Conservation (phyloP, 2,329 filamentous ascomycete species). For the Penicillium carneum region DNA sequence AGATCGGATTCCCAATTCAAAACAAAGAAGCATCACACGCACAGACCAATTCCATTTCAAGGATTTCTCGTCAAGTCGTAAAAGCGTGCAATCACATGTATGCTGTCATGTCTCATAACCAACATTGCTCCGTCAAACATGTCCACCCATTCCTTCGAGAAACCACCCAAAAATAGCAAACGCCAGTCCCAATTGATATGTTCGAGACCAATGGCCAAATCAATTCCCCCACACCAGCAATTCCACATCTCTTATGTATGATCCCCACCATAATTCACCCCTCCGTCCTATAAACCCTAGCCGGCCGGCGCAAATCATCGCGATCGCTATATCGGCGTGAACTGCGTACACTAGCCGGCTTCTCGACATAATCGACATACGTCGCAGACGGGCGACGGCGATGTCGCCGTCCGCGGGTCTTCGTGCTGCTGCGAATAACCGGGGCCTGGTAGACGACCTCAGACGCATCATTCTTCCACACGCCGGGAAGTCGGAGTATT, state of each 20-base stretch:
- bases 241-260: neutral
- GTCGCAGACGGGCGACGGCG: constrained; percentile 37
- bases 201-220: neutral
- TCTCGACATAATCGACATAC: constrained; percentile 45
- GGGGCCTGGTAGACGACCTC: constrained; percentile 37
- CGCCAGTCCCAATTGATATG: constrained; percentile 10
- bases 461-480: constrained; percentile 32
- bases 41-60: constrained; percentile 4
- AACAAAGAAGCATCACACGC: constrained; percentile 5
- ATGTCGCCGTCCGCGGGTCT: constrained; percentile 25
- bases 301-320: constrained; percentile 44
- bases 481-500: constrained; percentile 36
- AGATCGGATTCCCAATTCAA: neutral
- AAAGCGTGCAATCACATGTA: constrained; percentile 2
- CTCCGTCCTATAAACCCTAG: constrained; percentile 47
- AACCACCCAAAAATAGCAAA: constrained; percentile 4
- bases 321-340: constrained; percentile 33
- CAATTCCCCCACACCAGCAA: neutral
- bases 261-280: constrained; percentile 62
- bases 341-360: constrained; percentile 37
- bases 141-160: neutral
- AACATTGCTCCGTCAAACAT: neutral
- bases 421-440: constrained; percentile 26
- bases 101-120: constrained; percentile 17
- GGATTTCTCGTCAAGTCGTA: constrained; percentile 9